These are phyloP conservation scores for Alternaria hordeiaustralica DNA, from an alignment of 2,329 filamentous ascomycete genomes.

Conservation along the genomic window DNA sequence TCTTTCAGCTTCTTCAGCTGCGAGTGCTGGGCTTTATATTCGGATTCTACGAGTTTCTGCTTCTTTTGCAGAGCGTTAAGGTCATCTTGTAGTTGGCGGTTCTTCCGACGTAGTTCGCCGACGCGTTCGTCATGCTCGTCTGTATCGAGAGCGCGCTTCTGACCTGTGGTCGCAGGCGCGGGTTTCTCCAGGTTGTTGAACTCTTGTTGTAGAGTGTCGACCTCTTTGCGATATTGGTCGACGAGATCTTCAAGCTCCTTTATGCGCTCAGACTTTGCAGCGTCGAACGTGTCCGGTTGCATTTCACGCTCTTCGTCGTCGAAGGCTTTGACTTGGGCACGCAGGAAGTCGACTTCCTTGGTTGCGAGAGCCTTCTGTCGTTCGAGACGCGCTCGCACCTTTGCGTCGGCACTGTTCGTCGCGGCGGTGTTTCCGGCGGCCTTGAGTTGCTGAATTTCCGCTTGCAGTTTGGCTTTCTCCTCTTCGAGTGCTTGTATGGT, in stretches of 20 bases:
- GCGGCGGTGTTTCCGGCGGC: constrained; percentile 51
- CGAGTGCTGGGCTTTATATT: constrained; percentile 73
- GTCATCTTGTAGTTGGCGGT: constrained; percentile 82
- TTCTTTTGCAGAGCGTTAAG: constrained; percentile 72
- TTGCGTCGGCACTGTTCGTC: constrained; percentile 60
- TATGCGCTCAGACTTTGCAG: constrained; percentile 75
- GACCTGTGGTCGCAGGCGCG: constrained; percentile 53
- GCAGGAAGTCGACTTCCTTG: constrained; percentile 93
- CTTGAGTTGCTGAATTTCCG: constrained; percentile 75
- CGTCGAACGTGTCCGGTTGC: constrained; percentile 79
- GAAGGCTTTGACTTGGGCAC: constrained; percentile 85
- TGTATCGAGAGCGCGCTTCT: constrained; percentile 69
- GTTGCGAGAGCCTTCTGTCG: constrained; percentile 83
- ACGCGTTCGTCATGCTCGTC: constrained; percentile 71
- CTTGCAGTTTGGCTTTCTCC: constrained; percentile 69
- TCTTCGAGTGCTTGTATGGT: constrained; percentile 74
- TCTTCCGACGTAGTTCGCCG: constrained; percentile 85
- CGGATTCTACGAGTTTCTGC: constrained; percentile 73
- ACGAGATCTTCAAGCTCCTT: constrained; percentile 84
- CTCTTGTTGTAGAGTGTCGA: constrained; percentile 75
- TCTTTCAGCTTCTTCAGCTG: constrained; percentile 74
- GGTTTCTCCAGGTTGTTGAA: constrained; percentile 70
- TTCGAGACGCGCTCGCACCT: constrained; percentile 77
- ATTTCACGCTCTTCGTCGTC: constrained; percentile 89
- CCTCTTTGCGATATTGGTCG: constrained; percentile 83